Evolutionary conservation across 2,329 filamentous ascomycete species (phyloP), one percentile per base, ranked within the genome.

Genomic region (Pyrenochaeta sp.): DNA sequence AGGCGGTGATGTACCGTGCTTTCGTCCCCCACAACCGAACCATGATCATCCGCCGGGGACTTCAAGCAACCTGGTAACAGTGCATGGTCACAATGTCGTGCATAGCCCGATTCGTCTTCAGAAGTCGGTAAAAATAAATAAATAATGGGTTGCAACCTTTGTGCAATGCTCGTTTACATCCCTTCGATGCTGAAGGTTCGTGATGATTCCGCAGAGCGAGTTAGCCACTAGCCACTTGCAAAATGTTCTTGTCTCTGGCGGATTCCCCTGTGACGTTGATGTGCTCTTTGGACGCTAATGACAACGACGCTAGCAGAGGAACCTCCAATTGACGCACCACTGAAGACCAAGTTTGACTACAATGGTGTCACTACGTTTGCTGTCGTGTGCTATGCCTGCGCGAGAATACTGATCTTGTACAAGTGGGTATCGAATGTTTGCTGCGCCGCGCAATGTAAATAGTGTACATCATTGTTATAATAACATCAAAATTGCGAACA

Each of bases 11-110:
- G 19, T 19, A 47, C 45, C 54, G 39, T 58, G 39, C 46, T 34
- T 50, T 36, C 22, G 25, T 3, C 19, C 36, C 64, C 67, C 61
- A 61, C 58, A 58, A 65, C 64, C 61, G 56, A 58, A 64, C 62
- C 60, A 37, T 50, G 42, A 62, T 67, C 62, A 53, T 50, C 43
- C 50, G 51, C 44, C n/a, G 3, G 19, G 47, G 45, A 48, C 6
- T 36, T 48, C 52, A 46, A 30, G 34, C 34, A 56, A 32, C 44
- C 15, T 43, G 44, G 24, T 44, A 40, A 24, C 34, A 56, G 19
- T 19, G 19, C 28, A 5, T 30, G 28, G 28, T 30, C 9, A 30
- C 28, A 30, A 27, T 25, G 25, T 47, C 44, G 47, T 51, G 48
- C 43, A 44, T 51, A 15, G 25, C 58, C 55, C 51, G 55, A 63